Evolutionary conservation across 257 asterid species (phyloP), one percentile per base, ranked within the genome.

Genomic region (Orobanche coerulescens): DNA sequence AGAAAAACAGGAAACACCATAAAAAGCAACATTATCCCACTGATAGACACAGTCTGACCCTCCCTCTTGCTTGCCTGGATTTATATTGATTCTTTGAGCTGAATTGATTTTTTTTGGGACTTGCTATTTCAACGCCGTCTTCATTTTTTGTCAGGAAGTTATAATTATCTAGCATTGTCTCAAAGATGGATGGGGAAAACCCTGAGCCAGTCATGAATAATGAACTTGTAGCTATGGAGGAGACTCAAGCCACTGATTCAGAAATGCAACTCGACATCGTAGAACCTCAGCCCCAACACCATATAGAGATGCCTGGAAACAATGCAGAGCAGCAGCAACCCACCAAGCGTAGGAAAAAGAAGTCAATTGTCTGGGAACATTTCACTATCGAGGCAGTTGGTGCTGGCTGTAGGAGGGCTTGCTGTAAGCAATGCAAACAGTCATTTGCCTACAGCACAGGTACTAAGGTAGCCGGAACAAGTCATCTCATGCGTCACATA

Each of bases 361-460:
- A 89, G 74, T 93, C 99, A 0, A 65, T 93, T 1, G 99, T 93
- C 14, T 93, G 99, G 99, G 99, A 93, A 69, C 94, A 93, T 73
- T 93, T 93, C 81, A 89, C 97, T 9, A 89, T 93, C 10, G 96
- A 93, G 67, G 73, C 81, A 1, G 79, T 86, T 2, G 83, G 94
- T 30, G 71, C 79, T 58, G 97, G 96, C 36, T 76, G 82, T 52
- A 73, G 99, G 69, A 80, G 95, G 71, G 99, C 97, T 0, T 87
- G 78, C 79, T 93, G 99, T 67, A 93, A 86, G 66, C 94, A 89
- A 44, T 93, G 99, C 92, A 93, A 89, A 73, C 99, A 93, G 76
- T 93, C 97, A 0, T 93, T 89, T 49, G 97, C 99, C 12, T 93
- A 93, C 79, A 89, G 97, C 71, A 90, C 95, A 0, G 99, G 99